Percentiles rank a stretch among this genome's conserved stretches.
Conservation (phyloP, 768 basidiomycete species). For the Tylopilus vinaceipallidus region DNA sequence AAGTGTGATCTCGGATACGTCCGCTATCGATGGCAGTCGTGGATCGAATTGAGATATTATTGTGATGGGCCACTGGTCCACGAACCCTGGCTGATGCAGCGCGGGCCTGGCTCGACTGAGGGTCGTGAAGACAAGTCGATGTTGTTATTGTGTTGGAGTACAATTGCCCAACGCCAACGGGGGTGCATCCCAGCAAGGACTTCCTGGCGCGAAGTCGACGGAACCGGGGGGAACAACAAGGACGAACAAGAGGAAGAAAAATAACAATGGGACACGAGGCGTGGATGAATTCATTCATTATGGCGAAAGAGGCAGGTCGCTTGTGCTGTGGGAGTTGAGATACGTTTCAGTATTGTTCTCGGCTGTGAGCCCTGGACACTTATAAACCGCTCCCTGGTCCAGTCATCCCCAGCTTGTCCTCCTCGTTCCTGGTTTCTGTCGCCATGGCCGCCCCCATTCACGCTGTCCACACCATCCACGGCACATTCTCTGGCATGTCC, state of each 20-base stretch:
- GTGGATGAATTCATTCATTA: constrained; percentile 10
- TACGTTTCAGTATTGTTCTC: constrained; percentile 20
- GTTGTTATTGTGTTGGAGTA: constrained; percentile 17
- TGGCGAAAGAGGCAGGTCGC: constrained; percentile 17
- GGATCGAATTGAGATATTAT: constrained; percentile 15
- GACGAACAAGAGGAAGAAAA: not conserved
- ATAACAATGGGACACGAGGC: constrained; percentile 16
- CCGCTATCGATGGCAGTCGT: constrained; percentile 13
- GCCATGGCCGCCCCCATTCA: constrained; percentile 28
- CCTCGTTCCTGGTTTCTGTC: constrained; percentile 12
- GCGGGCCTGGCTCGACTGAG: constrained; percentile 5
- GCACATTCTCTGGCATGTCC: constrained; percentile 30
- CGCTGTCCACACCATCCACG: constrained; percentile 32
- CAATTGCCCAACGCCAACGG: constrained; percentile 14
- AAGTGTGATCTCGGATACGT: constrained; percentile 6
- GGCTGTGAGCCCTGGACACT: constrained; percentile 13
- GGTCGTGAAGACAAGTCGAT: constrained; percentile 1
- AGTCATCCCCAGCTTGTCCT: constrained; percentile 7
- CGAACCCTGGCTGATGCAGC: not conserved
- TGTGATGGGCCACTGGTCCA: not conserved
- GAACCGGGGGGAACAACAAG: constrained; percentile 10
- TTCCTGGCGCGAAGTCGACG: not conserved
- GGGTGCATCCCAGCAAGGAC: not conserved
- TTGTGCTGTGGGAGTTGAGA: constrained; percentile 13
- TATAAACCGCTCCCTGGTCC: constrained; percentile 14